Evolutionary conservation across 495 filamentous ascomycete genomes (phyloP), one percentile per base, ranked within the genome.

Genomic region (Durotheca rogersii): DNA sequence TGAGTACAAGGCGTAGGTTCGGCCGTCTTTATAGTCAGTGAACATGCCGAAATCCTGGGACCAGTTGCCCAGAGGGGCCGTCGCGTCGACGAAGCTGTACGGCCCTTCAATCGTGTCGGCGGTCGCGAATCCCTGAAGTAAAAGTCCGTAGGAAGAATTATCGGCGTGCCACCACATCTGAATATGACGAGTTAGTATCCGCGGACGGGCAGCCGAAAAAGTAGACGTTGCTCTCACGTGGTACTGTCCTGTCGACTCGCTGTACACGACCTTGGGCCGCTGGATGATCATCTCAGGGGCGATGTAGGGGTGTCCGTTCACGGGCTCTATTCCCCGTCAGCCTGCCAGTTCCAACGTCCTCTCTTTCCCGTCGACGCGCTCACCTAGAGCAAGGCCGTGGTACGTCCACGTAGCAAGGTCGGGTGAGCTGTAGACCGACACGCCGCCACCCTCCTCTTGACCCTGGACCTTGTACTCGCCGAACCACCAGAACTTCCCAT

Each of bases 141-240:
- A 61, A 32, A 65, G 59, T 6, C 71, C 67, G 49, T 74, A 75
- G 15, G 53, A 70, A 2, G 67, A 66, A 43, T 75, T 72, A 36
- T 75, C 72, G 25, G 72, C 71, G 40, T 75, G 72, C 72, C 72
- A 75, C 66, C 66, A 72, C 72, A 75, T 73, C 70, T 74, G 31
- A 6, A 6, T 4, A 18, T n/a, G 18, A 10, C n/a, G 14, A 2
- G 17, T 63, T 37, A 61, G 36, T 16, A 18, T 37, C 15, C 33
- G 31, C 9, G 7, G 14, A 6, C 30, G 34, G 9, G 11, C 11
- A 5, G 36, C 11, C 32, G 33, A 4, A 17, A 10, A 19, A 25
- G 47, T 10, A 38, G 27, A 14, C 17, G 19, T 53, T 53, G 6
- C 40, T 65, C n/a, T 7, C 51, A 71, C 71, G 36, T 73, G 69